Evolutionary conservation across 2,329 filamentous ascomycete species (phyloP).

Genomic region (Aaosphaeria arxii): DNA sequence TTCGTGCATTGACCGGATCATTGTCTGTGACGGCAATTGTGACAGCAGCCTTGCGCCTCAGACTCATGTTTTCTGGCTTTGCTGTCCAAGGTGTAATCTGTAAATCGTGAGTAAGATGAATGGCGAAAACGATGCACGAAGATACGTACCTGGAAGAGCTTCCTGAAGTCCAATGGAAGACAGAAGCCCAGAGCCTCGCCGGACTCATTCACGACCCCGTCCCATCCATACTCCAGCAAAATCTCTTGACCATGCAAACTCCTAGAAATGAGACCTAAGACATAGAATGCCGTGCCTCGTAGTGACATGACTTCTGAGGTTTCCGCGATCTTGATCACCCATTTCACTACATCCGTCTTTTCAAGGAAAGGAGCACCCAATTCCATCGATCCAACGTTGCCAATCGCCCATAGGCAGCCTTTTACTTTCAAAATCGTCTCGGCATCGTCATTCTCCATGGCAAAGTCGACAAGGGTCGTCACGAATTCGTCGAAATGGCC

Average conservation of each 20-base stretch:
- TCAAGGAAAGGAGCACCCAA: constrained; percentile 92
- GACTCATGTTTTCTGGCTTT: constrained; percentile 24
- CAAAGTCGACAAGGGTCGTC: constrained; percentile 81
- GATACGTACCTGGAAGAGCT: constrained; percentile 62
- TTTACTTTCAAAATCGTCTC: constrained; percentile 93
- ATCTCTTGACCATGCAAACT: constrained; percentile 92
- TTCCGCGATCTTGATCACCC: constrained; percentile 86
- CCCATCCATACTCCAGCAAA: constrained; percentile 85
- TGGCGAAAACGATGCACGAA: too few species aligned
- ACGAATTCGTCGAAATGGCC: constrained; percentile 96
- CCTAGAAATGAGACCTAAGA: constrained; percentile 85
- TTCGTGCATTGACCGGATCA: constrained; percentile 66
- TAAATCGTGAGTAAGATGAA: neutral
- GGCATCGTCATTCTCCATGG: constrained; percentile 77
- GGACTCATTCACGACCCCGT: constrained; percentile 79
- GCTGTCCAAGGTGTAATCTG: constrained; percentile 40
- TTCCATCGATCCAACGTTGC: constrained; percentile 98
- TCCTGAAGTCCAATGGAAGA: constrained; percentile 74
- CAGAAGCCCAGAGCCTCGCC: constrained; percentile 85
- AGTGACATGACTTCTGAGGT: constrained; percentile 86
- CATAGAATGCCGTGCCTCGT: constrained; percentile 94
- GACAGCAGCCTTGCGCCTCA: constrained; percentile 35
- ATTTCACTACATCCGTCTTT: constrained; percentile 79
- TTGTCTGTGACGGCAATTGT: constrained; percentile 59
- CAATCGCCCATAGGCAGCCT: constrained; percentile 94